These are phyloP conservation scores for Stachybotrys chlorohalonatus DNA, from an alignment of 2,329 filamentous ascomycete species.

Conservation along the genomic window DNA sequence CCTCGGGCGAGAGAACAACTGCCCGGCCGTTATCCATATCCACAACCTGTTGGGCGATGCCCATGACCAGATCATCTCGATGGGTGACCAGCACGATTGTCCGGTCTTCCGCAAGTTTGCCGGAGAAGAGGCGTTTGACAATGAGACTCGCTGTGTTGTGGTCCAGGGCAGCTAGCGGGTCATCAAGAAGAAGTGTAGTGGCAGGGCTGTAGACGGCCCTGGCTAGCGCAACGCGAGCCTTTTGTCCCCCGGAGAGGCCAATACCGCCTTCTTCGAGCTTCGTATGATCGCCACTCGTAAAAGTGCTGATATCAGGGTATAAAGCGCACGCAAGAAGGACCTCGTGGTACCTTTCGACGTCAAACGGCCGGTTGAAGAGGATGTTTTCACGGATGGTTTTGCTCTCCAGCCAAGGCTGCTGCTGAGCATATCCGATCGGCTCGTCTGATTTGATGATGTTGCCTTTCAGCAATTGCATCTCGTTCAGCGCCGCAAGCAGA, in stretches of 20 bases:
- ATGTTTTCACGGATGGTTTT: constrained; percentile 59
- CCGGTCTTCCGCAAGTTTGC: constrained; percentile 50
- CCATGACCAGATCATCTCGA: constrained; percentile 65
- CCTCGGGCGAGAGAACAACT: constrained; percentile 34
- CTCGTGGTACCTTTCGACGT: constrained; percentile 45
- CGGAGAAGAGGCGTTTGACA: constrained; percentile 52
- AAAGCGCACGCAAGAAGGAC: constrained; percentile 55
- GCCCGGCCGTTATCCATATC: constrained; percentile 56
- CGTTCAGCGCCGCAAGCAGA: constrained; percentile 49
- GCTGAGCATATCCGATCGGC: constrained; percentile 46
- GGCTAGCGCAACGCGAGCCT: constrained; percentile 53
- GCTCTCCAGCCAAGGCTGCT: constrained; percentile 57
- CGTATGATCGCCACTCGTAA: constrained; percentile 48
- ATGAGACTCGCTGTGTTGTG: constrained; percentile 53
- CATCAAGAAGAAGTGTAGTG: constrained; percentile 50
- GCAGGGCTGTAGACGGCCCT: constrained; percentile 51
- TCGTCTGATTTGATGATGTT: constrained; percentile 35
- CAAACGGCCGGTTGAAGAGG: constrained; percentile 48
- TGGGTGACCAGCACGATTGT: constrained; percentile 76
- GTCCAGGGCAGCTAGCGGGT: constrained; percentile 54
- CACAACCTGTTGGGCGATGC: constrained; percentile 65
- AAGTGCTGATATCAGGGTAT: constrained; percentile 43
- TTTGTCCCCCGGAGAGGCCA: constrained; percentile 55
- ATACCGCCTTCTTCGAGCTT: constrained; percentile 54
- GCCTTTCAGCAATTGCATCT: constrained; percentile 57